Evolutionary conservation across 1,284 basidiomycete species (phyloP), one percentile per base, ranked within the genome.

Genomic region (Thelephora terrestris): DNA sequence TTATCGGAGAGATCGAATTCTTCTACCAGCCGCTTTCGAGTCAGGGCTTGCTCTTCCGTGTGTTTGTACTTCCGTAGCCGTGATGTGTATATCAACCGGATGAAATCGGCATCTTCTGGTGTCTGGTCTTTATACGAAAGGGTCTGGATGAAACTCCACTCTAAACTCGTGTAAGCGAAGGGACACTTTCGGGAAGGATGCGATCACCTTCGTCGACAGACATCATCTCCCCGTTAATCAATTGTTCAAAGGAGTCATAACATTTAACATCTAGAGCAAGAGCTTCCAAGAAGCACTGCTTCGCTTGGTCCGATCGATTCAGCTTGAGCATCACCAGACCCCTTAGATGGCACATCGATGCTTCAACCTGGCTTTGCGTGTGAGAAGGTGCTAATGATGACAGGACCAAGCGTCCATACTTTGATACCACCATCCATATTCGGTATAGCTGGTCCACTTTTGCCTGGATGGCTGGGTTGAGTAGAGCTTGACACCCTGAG

Each of bases 201-300:
- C 49, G 18, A 70, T 43, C 49, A 91, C 92, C 92, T 78, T 97
- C 94, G 52, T 91, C 82, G 1, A 84, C 79, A 14, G 85, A 80
- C 85, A 97, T 88, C 90, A 96, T 93, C 61, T 94, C 88, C 2
- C 92, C 89, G 37, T 83, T 85, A 18, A 98, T 74, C 5, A 99
- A 76, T 53, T 94, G 87, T 48, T 88, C 80, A 59, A 97, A 99
- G 1, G 92, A 87, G 55, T 99, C 96, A 61, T 93, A 99, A 64
- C 95, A 98, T 65, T 97, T 97, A 23, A 99, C 91, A 58, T 99
- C 96, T 12, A 98, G 72, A 0, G 85, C 78, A 14, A 99, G 74
- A 1, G 96, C 94, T 57, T 97, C 92, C 79, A 98, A 86, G 61
- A 98, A 97, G 54, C 85, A 88, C 49, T 91, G 76, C 59, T 95